These are phyloP conservation scores for Plasmodium cynomolgi DNA, from an alignment of 169 alveolate species.

Conservation along the genomic window DNA sequence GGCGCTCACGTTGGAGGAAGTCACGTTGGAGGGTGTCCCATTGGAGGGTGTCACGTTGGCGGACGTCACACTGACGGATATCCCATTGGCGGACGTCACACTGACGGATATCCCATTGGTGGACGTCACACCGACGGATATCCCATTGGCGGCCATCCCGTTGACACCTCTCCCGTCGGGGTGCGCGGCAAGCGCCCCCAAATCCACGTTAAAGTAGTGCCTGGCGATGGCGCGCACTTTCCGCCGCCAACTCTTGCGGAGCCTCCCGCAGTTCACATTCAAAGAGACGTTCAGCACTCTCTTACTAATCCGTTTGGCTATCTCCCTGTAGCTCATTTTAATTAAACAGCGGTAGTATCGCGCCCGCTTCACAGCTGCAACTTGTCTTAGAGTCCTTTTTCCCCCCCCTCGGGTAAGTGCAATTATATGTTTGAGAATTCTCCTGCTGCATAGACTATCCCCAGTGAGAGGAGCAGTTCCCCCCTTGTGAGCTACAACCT, in stretches of 20 bases:
- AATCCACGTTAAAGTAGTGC: constrained; percentile 22
- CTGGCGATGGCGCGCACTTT: constrained; percentile 8
- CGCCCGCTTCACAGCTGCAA: not conserved
- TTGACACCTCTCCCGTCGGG: not conserved
- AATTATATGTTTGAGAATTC: not conserved
- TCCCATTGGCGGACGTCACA: not conserved
- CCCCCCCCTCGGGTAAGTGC: not conserved
- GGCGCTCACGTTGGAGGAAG: not conserved
- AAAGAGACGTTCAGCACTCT: constrained; percentile 19
- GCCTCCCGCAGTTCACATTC: not conserved
- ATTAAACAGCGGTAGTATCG: not conserved
- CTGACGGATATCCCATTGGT: not conserved
- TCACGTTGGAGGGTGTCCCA: not conserved
- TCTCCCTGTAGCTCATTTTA: constrained; percentile 24
- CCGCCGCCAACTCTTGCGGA: not conserved
- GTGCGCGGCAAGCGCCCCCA: not conserved
- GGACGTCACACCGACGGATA: not conserved
- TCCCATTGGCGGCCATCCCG: not conserved
- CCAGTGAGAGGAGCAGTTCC: not conserved
- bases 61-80: not conserved
- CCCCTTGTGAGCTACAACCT: not conserved
- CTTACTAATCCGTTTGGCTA: constrained; percentile 42
- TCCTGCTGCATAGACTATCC: not conserved
- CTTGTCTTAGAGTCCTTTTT: not conserved
- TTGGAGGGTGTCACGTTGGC: no score